These are phyloP conservation scores for Geranomyces michiganensis DNA, from an alignment of 192 early-diverging fungal species.

Conservation along the genomic window DNA sequence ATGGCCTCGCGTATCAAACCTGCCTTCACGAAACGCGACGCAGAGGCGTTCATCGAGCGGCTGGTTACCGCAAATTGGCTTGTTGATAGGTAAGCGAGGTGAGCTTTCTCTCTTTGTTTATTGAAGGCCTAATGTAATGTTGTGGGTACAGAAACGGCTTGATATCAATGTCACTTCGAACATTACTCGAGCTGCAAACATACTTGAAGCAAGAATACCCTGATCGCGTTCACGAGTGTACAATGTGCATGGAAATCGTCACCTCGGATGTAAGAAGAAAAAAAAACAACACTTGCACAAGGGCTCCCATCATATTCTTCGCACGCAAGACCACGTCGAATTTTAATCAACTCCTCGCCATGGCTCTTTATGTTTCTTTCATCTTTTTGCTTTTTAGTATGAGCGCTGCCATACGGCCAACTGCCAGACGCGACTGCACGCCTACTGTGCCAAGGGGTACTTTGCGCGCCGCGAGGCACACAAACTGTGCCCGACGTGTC, in stretches of 20 bases:
- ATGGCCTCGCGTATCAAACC: slow-evolving; percentile 35
- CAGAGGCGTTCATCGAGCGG: slow-evolving; percentile 53
- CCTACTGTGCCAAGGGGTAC: not conserved
- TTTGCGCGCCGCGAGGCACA: not conserved
- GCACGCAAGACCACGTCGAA: no score
- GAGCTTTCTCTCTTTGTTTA: no score
- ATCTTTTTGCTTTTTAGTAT: no score
- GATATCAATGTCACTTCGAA: slow-evolving; percentile 57
- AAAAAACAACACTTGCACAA: no score
- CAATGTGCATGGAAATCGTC: slow-evolving; percentile 67
- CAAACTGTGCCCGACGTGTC: not conserved
- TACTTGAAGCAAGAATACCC: slow-evolving; percentile 67
- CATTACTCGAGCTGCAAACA: slow-evolving; percentile 62
- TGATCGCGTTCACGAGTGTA: slow-evolving; percentile 65
- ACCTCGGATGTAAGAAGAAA: slow-evolving; percentile 53
- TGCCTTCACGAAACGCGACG: slow-evolving; percentile 48
- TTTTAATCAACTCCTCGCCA: no score
- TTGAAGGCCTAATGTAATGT: no score
- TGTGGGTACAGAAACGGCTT: slow-evolving; percentile 51
- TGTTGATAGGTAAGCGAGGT: slow-evolving; percentile 36
- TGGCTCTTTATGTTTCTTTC: no score
- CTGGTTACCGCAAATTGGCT: slow-evolving; percentile 63
- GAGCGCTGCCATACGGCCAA: not conserved
- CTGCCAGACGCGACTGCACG: not conserved
- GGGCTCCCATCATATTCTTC: no score